Evolutionary conservation across 495 filamentous ascomycete species (phyloP), one percentile per base, ranked within the genome.

Genomic region (Penicillium taxi): DNA sequence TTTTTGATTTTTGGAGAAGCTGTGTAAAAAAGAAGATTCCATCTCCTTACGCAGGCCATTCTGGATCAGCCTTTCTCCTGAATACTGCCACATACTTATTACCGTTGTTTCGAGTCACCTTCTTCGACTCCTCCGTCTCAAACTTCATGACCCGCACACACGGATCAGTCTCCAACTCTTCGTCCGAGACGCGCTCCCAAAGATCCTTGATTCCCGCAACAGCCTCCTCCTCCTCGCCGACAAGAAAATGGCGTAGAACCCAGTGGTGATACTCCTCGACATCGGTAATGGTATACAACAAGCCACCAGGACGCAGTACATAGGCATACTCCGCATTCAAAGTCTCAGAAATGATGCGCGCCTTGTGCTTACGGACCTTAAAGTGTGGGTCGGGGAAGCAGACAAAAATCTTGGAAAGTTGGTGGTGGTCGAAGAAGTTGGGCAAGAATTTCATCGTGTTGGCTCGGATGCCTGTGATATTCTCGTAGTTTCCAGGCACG

Each of bases 381-480:
- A 98, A 98, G 58, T 98, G 91, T 43, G 91, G 91, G 53, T 98
- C 91, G 0, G 91, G 91, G 63, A 98, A 98, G 67, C 91, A 96
- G 53, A 98, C 83, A 59, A 96, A 98, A 56, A 95, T 82, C 57
- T 87, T 90, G 37, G 72, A 73, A 19, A 98, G 77, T 54, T 94
- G 82, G 17, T 55, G 51, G 26, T 61, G 82, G 35, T 58, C 63
- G 67, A 96, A 96, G 71, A 95, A 93, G 57, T 96, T 95, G 26
- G 91, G 90, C 11, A 96, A 66, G 66, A 96, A 96, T 48, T 96
- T 96, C 91, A 98, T 98, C 9, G 84, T 85, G 67, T 98, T 98
- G 43, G 83, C 82, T 40, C 91, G 81, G 26, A 96, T 61, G 39
- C 85, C 89, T 30, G 79, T 71, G 42, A 89, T 81, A 60, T 98